Conservation (phyloP, 2,329 filamentous ascomycete species). For the Sclerotinia glacialis region DNA sequence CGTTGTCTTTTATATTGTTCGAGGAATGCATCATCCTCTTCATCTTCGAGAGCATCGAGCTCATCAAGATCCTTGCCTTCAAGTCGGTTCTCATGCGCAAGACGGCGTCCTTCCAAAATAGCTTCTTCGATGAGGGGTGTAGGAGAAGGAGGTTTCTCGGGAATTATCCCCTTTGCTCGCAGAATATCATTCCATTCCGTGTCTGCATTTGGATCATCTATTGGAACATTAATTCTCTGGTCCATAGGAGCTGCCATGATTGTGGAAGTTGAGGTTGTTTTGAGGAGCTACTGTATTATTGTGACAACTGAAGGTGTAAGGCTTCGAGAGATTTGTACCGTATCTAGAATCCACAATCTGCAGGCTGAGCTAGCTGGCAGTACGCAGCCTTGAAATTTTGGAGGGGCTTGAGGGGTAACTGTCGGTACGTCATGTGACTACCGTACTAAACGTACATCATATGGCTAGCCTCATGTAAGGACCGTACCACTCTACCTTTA, state of each 20-base stretch:
- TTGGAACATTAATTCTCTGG: conserved; percentile 71
- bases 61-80: conserved; percentile 95
- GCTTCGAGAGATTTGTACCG: conserved; percentile 5
- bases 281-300: not conserved
- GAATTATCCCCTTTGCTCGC: conserved; percentile 92
- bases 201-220: conserved; percentile 93
- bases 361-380: not conserved
- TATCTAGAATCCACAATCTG: not conserved
- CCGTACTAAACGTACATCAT: too few relatives aligned
- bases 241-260: conserved; percentile 61
- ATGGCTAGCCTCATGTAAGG: too few relatives aligned
- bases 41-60: conserved; percentile 87
- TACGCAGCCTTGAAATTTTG: not conserved
- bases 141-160: conserved; percentile 94
- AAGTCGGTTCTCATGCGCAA: conserved; percentile 87
- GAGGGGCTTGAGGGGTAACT: not conserved
- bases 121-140: conserved; percentile 97
- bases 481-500: too few relatives aligned
- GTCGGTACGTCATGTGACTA: too few relatives aligned
- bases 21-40: conserved; percentile 90
- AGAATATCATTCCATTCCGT: conserved; percentile 99
- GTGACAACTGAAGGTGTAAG: not conserved
- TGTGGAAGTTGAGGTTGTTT: conserved; percentile 3
- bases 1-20: conserved; percentile 85
- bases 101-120: conserved; percentile 73